A percentile compares a stretch with the other conserved stretches of the same genome.
Conservation (phyloP, 352 stramenopile genomes). For the Globisporangium middletonii region DNA sequence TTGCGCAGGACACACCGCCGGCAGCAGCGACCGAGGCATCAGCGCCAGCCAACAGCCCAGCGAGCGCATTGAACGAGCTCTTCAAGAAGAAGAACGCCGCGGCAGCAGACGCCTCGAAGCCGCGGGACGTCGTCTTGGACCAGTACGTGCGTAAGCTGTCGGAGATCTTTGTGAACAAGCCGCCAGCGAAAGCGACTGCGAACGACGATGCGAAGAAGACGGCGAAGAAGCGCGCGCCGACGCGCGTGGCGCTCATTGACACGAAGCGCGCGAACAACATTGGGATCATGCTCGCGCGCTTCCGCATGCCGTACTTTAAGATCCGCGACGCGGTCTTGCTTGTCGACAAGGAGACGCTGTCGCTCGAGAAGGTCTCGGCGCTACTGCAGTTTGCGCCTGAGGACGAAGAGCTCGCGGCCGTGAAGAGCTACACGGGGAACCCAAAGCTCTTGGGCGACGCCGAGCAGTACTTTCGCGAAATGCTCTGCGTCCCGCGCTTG, state of each 20-base stretch:
- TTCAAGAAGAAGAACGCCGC: constrained; percentile 13
- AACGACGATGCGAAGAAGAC: constrained; percentile 36
- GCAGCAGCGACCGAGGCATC: constrained; percentile 16
- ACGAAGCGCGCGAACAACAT: constrained; percentile 85
- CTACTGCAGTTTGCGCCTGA: constrained; percentile 79
- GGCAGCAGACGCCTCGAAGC: constrained; percentile 4
- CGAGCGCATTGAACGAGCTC: constrained; percentile 23
- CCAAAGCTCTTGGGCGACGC: constrained; percentile 71
- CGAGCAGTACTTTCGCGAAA: constrained; percentile 74
- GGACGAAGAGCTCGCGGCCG: constrained; percentile 58
- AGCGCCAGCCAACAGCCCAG: constrained; percentile 14
- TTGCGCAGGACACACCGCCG: constrained; percentile 15
- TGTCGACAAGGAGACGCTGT: constrained; percentile 73
- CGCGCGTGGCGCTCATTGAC: constrained; percentile 75
- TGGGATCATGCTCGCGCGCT: constrained; percentile 81
- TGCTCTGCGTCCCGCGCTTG: constrained; percentile 57
- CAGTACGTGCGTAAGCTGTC: constrained; percentile 64
- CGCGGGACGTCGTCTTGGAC: constrained; percentile 37
- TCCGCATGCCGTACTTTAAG: constrained; percentile 75
- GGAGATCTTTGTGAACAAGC: constrained; percentile 82
- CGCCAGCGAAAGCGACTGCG: constrained; percentile 43
- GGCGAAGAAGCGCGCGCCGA: constrained; percentile 52
- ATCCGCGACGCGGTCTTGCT: constrained; percentile 72
- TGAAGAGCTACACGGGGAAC: constrained; percentile 58
- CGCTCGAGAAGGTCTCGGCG: constrained; percentile 60